phyloP scores from a whole-genome alignment of 345 rosid genomes.

The Toxicodendron radicans region DNA sequence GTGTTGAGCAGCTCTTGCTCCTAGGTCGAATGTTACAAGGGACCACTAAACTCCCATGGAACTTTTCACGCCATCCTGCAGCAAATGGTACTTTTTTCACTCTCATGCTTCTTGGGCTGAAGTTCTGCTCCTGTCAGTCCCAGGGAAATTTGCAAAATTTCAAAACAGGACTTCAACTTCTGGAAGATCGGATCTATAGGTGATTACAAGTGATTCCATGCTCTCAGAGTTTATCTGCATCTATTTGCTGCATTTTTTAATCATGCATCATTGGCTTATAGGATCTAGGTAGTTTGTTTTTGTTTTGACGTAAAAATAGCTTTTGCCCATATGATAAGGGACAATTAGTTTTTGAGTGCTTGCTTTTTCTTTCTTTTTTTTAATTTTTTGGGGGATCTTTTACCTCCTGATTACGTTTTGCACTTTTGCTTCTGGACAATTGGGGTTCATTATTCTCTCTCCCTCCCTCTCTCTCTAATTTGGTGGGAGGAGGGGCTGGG shows the following conservation, averaged over 20 bases:
- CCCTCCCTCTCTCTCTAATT: background rate
- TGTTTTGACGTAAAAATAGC: background rate
- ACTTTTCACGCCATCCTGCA: constrained; percentile 94
- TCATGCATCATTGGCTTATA: background rate
- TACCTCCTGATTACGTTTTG: background rate
- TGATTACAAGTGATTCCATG: constrained; percentile 22
- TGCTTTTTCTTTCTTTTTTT: background rate
- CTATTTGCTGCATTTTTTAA: background rate
- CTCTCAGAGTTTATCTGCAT: constrained; percentile 1
- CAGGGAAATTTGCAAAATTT: constrained; percentile 88
- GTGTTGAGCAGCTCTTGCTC: constrained; percentile 93
- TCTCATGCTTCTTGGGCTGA: constrained; percentile 94
- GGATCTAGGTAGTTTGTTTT: background rate
- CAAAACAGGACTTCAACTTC: constrained; percentile 82
- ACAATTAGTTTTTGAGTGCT: background rate
- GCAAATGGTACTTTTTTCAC: constrained; percentile 97
- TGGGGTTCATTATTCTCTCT: background rate
- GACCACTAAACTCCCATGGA: constrained; percentile 82
- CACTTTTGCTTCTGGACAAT: background rate
- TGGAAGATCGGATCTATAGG: constrained; percentile 96
- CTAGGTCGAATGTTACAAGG: constrained; percentile 92
- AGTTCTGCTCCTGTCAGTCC: constrained; percentile 85
- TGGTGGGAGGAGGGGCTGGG: background rate
- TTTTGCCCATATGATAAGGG: background rate
- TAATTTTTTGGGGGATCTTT: background rate